Conservation (phyloP, 2,329 filamentous ascomycete genomes). For the Xylariaceae sp. region DNA sequence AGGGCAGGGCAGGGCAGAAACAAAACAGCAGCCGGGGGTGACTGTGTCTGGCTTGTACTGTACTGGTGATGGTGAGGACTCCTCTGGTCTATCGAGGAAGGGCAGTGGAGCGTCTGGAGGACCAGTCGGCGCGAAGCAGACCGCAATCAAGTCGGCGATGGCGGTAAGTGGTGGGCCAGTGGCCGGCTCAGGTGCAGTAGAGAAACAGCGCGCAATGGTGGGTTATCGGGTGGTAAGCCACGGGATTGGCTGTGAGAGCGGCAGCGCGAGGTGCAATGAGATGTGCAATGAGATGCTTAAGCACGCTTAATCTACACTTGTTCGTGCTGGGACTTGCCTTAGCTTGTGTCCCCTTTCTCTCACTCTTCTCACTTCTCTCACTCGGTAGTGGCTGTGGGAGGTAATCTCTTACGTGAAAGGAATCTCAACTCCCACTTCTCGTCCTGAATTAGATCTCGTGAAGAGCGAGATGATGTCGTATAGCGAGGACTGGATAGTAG, state of each 20-base stretch:
- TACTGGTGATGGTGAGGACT: no score
- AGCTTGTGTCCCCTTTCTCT: slow-evolving; percentile 4
- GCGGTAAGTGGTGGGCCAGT: slow-evolving; percentile 38
- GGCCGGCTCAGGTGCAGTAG: slow-evolving; percentile 6
- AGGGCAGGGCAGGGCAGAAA: slow-evolving; percentile 16
- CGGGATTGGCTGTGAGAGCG: slow-evolving; percentile 35
- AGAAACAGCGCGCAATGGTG: slow-evolving; percentile 25
- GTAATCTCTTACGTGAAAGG: slow-evolving; percentile 18
- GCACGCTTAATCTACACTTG: neutral
- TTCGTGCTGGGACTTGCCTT: slow-evolving; percentile 14
- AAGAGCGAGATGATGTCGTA: no score
- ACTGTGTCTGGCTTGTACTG: slow-evolving; percentile 12
- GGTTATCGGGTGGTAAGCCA: slow-evolving; percentile 19
- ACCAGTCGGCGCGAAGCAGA: slow-evolving; percentile 33
- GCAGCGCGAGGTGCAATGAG: slow-evolving; percentile 22
- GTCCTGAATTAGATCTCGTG: no score
- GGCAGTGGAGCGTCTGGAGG: slow-evolving; percentile 32
- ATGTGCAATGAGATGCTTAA: slow-evolving; percentile 9
- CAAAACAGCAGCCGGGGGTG: slow-evolving; percentile 8
- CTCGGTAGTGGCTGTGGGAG: no score
- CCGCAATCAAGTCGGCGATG: slow-evolving; percentile 31
- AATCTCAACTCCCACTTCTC: slow-evolving; percentile 11
- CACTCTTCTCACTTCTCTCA: neutral
- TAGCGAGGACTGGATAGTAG: no score
- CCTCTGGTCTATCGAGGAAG: no score